Conservation (phyloP, 2,329 filamentous ascomycete species). For the Cladosporium phlei region DNA sequence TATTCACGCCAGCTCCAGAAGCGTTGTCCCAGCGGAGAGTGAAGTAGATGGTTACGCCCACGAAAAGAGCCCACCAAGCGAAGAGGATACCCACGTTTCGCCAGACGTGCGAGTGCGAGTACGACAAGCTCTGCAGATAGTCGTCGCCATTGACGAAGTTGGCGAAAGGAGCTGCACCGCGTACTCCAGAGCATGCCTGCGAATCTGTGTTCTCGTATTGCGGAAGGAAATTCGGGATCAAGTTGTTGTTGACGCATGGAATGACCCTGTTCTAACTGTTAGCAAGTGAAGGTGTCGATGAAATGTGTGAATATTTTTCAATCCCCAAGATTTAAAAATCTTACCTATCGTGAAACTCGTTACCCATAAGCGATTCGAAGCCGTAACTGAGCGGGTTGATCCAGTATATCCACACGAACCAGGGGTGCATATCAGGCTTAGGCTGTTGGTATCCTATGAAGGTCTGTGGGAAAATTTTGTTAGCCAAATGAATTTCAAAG, state of each 20-base stretch:
- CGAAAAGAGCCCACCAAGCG: conserved; percentile 59
- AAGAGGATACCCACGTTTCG: conserved; percentile 65
- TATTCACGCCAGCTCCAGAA: conserved; percentile 26
- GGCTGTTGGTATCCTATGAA: conserved; percentile 33
- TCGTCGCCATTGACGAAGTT: conserved; percentile 56
- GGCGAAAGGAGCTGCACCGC: conserved; percentile 54
- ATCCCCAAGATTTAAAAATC: no score
- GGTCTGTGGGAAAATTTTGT: no score
- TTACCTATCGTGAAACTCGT: conserved; percentile 59
- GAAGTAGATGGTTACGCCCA: conserved; percentile 53
- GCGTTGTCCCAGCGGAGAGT: conserved; percentile 54
- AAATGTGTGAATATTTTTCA: no score
- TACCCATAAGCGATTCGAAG: conserved; percentile 37
- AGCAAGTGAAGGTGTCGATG: conserved; percentile 19
- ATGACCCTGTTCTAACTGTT: conserved; percentile 37
- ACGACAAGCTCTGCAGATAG: conserved; percentile 54
- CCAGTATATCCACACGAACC: conserved; percentile 53
- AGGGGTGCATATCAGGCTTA: conserved; percentile 40
- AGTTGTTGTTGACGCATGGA: conserved; percentile 49
- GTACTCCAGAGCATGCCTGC: conserved; percentile 41
- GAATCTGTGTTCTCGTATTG: conserved; percentile 38
- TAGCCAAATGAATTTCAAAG: no score
- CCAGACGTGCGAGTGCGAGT: conserved; percentile 35
- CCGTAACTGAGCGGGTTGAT: conserved; percentile 46
- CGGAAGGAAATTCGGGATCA: conserved; percentile 27